These are phyloP conservation scores for Piper longum DNA, from an alignment of 164 flowering plant species.

Conservation along the genomic window DNA sequence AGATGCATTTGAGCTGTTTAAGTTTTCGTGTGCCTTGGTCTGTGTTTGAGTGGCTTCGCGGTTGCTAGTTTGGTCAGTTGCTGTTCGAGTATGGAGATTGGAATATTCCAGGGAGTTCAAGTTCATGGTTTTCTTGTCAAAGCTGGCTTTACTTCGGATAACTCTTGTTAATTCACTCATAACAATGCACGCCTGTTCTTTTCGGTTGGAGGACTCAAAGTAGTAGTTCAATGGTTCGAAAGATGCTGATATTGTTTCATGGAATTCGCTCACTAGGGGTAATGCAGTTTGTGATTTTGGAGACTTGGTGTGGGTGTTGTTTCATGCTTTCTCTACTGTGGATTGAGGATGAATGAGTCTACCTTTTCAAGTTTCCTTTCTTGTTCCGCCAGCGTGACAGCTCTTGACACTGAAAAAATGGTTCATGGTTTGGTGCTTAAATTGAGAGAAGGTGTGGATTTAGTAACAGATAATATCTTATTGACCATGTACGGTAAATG, in stretches of 20 bases:
- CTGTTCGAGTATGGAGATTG: constrained; percentile 4
- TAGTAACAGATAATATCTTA: constrained; percentile 9
- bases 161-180: constrained; percentile 18
- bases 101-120: constrained; percentile 8
- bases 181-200: constrained; percentile 13
- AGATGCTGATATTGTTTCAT: constrained; percentile 13
- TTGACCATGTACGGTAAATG: constrained; percentile 22
- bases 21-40: constrained; percentile 1
- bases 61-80: constrained; percentile 13
- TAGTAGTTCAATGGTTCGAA: constrained; percentile 8
- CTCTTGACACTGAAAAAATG: constrained; percentile 13
- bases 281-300: constrained; percentile 10
- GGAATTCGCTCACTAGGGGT: constrained; percentile 20
- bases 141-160: constrained; percentile 11
- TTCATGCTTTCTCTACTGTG: constrained; percentile 7
- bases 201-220: constrained; percentile 8
- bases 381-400: constrained; percentile 11
- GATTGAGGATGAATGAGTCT: constrained; percentile 15
- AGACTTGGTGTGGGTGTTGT: constrained; percentile 5
- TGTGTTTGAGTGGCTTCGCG: constrained; percentile 9
- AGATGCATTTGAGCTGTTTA: constrained; percentile 13
- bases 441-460: constrained; percentile 6
- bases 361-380: constrained; percentile 22
- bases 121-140: constrained; percentile 15
- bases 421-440: constrained; percentile 18